Conservation (phyloP, 495 filamentous ascomycete genomes). For the Penicillium lividum region DNA sequence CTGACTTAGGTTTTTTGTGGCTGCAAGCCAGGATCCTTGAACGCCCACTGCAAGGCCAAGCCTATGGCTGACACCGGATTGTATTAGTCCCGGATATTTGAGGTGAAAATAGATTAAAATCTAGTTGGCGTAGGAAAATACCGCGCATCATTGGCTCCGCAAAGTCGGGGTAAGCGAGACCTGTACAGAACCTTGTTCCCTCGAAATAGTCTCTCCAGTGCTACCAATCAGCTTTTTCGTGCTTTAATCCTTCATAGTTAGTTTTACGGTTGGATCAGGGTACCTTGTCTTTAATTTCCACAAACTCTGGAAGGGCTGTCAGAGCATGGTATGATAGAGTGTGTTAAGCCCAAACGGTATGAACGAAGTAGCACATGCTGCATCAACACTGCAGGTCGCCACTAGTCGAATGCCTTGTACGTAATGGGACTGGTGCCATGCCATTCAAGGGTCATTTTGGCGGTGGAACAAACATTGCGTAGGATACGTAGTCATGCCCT, state of each 20-base stretch:
- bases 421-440: not conserved
- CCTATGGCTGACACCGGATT: not conserved
- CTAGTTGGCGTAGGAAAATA: slow-evolving; percentile 1
- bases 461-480: not conserved
- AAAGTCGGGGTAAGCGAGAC: slow-evolving; percentile 12
- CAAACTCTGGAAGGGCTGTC: not conserved
- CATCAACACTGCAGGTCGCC: not conserved
- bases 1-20: not conserved
- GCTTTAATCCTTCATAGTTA: not conserved
- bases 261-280: not conserved
- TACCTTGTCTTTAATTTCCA: not conserved
- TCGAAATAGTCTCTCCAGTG: not conserved
- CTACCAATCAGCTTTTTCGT: not conserved
- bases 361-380: not conserved
- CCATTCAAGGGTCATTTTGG: not conserved
- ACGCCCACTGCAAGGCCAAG: not conserved
- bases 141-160: slow-evolving; percentile 9
- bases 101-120: not conserved
- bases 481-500: not conserved
- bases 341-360: not conserved
- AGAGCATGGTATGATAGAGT: not conserved
- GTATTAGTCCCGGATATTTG: not conserved
- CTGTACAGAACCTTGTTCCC: not conserved
- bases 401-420: not conserved
- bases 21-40: not conserved